phyloP scores from a whole-genome alignment of 306 rosid species.

The Rosa rugosa region DNA sequence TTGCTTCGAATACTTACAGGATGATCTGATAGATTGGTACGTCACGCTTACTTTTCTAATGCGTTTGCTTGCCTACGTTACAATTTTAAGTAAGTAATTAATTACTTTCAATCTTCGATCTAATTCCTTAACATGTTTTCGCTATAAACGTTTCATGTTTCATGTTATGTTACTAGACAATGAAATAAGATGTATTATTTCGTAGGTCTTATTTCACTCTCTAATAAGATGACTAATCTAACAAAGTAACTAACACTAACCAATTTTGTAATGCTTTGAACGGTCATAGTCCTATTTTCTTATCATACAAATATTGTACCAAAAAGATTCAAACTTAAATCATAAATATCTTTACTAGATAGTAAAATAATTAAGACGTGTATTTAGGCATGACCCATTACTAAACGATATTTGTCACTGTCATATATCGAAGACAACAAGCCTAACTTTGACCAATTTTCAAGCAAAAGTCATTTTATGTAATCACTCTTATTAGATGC shows the following conservation, averaged over 20 bases:
- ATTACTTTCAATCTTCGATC: neutral
- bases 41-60: constrained; percentile 10
- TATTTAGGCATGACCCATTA: neutral
- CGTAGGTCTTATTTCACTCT: neutral
- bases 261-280: neutral
- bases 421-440: neutral
- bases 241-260: neutral
- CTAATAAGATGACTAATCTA: too few species aligned
- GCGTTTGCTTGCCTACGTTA: constrained; percentile 20
- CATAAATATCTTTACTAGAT: too few species aligned
- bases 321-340: neutral
- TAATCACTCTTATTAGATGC: neutral
- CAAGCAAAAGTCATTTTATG: neutral
- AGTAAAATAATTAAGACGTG: too few species aligned
- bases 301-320: neutral
- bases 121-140: neutral
- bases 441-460: neutral
- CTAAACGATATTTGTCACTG: neutral
- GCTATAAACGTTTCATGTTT: neutral
- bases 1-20: constrained; percentile 14
- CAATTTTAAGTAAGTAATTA: constrained; percentile 22
- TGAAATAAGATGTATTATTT: neutral
- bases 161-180: neutral
- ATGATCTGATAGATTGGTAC: constrained; percentile 21
- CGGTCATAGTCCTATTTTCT: neutral